phyloP scores from a whole-genome alignment of 2,329 filamentous ascomycete genomes.

The Cytospora piceae region DNA sequence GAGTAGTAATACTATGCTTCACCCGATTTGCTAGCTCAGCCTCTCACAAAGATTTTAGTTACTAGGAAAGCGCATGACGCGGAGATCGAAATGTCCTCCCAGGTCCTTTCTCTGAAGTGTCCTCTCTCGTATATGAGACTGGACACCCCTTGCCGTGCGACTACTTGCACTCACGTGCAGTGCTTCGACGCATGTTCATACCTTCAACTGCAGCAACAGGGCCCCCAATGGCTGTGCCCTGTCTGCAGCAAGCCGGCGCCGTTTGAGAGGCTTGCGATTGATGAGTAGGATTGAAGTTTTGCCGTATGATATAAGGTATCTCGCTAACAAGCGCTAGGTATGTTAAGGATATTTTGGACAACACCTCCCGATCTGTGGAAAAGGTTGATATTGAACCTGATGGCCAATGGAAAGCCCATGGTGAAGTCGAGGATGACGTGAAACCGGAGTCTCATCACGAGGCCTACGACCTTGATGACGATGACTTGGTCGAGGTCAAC shows the following conservation, averaged over 20 bases:
- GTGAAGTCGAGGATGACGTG: conserved; percentile 39
- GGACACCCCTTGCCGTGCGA: conserved; percentile 76
- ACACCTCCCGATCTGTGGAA: conserved; percentile 71
- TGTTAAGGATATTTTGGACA: conserved; percentile 81
- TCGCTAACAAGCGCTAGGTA: conserved; percentile 60
- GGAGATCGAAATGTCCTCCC: conserved; percentile 87
- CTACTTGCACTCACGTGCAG: conserved; percentile 83
- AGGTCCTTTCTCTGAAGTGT: conserved; percentile 88
- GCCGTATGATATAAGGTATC: background rate
- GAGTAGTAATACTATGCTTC: conserved; percentile 41
- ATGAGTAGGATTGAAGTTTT: conserved; percentile 66
- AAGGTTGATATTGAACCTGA: conserved; percentile 90
- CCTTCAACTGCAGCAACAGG: conserved; percentile 91
- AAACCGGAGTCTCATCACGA: conserved; percentile 36
- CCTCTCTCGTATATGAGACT: conserved; percentile 87
- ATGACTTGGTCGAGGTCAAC: conserved; percentile 53
- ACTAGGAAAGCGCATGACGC: conserved; percentile 79
- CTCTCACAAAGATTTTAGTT: conserved; percentile 55
- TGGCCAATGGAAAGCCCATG: conserved; percentile 69
- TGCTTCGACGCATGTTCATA: conserved; percentile 96
- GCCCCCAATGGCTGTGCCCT: conserved; percentile 94
- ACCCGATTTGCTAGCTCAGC: conserved; percentile 33
- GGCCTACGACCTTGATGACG: conserved; percentile 46
- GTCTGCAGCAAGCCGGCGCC: conserved; percentile 84
- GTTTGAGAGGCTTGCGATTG: conserved; percentile 82